A percentile compares a stretch with the other conserved stretches of the same genome.
Conservation (phyloP, 352 stramenopile genomes). For the Globisporangium camurandrum region DNA sequence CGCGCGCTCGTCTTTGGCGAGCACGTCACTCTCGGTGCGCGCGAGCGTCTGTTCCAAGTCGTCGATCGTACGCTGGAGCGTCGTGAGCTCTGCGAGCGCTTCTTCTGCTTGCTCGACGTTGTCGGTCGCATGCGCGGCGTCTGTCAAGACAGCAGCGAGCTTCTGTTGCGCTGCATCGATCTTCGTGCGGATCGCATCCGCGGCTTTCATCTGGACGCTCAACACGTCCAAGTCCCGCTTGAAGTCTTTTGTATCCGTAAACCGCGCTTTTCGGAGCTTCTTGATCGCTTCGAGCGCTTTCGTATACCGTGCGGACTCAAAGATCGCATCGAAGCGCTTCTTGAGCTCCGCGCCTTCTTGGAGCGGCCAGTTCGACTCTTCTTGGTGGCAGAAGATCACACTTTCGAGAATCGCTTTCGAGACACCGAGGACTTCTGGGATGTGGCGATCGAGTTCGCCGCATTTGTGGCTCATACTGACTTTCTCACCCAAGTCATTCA, state of each 20-base stretch:
- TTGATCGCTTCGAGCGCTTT: conserved; percentile 97
- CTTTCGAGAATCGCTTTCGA: conserved; percentile 97
- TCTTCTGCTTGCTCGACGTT: conserved; percentile 38
- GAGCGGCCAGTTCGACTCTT: conserved; percentile 97
- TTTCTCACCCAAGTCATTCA: conserved; percentile 88
- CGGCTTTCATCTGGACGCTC: conserved; percentile 71
- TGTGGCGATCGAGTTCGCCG: conserved; percentile 90
- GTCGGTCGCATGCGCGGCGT: conserved; percentile 24
- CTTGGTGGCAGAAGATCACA: conserved; percentile 99
- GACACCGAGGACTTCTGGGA: conserved; percentile 94
- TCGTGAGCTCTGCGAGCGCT: conserved; percentile 45
- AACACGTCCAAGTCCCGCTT: conserved; percentile 91
- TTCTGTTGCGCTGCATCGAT: conserved; percentile 41
- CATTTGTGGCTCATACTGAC: conserved; percentile 94
- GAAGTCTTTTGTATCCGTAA: conserved; percentile 85
- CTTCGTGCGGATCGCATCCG: conserved; percentile 41
- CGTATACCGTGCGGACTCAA: conserved; percentile 97
- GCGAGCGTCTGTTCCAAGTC: conserved; percentile 25
- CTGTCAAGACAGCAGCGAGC: conserved; percentile 26
- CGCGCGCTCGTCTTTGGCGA: conserved; percentile 32
- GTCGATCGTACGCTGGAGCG: conserved; percentile 35
- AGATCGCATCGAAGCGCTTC: conserved; percentile 99
- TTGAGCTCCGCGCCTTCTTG: conserved; percentile 95
- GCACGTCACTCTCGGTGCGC: conserved; percentile 24
- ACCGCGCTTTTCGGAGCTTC: conserved; percentile 89